Conservation (phyloP, 441 rosid species). For the Biscutella auriculata region DNA sequence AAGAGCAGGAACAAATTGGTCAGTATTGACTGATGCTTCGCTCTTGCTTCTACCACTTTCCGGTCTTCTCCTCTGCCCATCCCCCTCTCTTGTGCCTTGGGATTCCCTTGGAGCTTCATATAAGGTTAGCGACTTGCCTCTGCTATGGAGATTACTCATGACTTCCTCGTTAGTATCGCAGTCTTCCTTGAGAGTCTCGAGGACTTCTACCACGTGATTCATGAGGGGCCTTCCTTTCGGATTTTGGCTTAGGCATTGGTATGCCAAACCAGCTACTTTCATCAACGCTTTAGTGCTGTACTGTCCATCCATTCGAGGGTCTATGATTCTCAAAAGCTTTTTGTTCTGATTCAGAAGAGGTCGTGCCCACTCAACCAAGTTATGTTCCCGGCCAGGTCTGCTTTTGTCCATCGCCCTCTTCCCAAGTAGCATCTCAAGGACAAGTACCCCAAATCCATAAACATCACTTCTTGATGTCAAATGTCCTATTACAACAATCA, state of each 20-base stretch:
- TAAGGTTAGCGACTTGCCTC: conserved; percentile 34
- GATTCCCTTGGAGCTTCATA: conserved; percentile 43
- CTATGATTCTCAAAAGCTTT: conserved; percentile 78
- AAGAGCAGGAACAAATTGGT: conserved; percentile 17
- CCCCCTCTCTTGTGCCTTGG: conserved; percentile 21
- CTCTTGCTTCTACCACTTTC: conserved; percentile 41
- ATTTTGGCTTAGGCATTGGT: conserved; percentile 92
- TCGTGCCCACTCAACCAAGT: conserved; percentile 93
- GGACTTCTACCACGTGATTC: conserved; percentile 79
- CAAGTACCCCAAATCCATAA: conserved; percentile 89
- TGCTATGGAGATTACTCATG: conserved; percentile 26
- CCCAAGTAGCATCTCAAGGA: conserved; percentile 92
- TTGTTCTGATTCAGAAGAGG: conserved; percentile 78
- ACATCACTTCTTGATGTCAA: conserved; percentile 93
- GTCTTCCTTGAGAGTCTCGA: conserved; percentile 43
- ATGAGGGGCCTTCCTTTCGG: conserved; percentile 92
- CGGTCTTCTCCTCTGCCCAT: conserved; percentile 18
- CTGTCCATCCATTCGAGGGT: conserved; percentile 93
- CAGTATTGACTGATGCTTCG: conserved; percentile 25
- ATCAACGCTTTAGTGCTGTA: conserved; percentile 47
- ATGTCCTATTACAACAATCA: conserved; percentile 42
- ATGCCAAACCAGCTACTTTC: conserved; percentile 70
- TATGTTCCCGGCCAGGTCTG: conserved; percentile 86
- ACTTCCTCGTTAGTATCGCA: conserved; percentile 30
- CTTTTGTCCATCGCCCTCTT: conserved; percentile 91